These are phyloP conservation scores for Globisporangium paddicum DNA, from an alignment of 352 stramenopile species.

Conservation along the genomic window DNA sequence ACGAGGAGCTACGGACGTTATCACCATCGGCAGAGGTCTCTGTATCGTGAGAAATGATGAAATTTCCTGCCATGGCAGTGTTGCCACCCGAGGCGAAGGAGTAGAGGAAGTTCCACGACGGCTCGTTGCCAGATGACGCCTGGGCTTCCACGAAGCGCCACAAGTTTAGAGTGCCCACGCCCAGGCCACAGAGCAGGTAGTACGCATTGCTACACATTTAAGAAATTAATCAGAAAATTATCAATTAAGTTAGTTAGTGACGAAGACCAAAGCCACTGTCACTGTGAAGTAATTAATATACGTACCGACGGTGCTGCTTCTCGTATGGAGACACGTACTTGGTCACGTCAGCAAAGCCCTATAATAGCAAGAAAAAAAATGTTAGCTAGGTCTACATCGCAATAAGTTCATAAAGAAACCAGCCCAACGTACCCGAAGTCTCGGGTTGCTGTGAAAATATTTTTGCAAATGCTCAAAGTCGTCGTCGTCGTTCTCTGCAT, in stretches of 20 bases:
- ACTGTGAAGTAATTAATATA: neutral
- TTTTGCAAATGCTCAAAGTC: conserved; percentile 81
- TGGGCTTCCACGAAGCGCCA: conserved; percentile 66
- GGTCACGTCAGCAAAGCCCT: conserved; percentile 75
- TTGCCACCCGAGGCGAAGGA: conserved; percentile 49
- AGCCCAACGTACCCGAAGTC: conserved; percentile 55
- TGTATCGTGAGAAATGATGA: conserved; percentile 29
- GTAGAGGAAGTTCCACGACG: conserved; percentile 55
- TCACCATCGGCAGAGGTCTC: neutral
- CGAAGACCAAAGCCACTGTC: too few relatives aligned
- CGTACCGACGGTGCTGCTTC: conserved; percentile 9
- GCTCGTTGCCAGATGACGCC: conserved; percentile 13
- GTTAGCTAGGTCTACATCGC: conserved; percentile 2
- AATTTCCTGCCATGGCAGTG: conserved; percentile 46
- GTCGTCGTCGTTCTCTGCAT: conserved; percentile 66
- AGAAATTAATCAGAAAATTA: too few relatives aligned
- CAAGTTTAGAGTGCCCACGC: conserved; percentile 61
- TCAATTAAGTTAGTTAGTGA: too few relatives aligned
- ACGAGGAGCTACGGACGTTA: conserved; percentile 9
- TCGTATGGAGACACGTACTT: conserved; percentile 26
- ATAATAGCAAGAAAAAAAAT: conserved; percentile 7
- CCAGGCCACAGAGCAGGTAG: conserved; percentile 69
- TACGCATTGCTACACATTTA: conserved; percentile 40
- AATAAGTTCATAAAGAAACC: neutral
- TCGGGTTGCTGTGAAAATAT: conserved; percentile 52